Percentiles rank a stretch among this genome's conserved stretches.
These are phyloP conservation scores for Pleurotus pulmonarius DNA, from an alignment of 768 basidiomycete genomes.

Conservation along the genomic window DNA sequence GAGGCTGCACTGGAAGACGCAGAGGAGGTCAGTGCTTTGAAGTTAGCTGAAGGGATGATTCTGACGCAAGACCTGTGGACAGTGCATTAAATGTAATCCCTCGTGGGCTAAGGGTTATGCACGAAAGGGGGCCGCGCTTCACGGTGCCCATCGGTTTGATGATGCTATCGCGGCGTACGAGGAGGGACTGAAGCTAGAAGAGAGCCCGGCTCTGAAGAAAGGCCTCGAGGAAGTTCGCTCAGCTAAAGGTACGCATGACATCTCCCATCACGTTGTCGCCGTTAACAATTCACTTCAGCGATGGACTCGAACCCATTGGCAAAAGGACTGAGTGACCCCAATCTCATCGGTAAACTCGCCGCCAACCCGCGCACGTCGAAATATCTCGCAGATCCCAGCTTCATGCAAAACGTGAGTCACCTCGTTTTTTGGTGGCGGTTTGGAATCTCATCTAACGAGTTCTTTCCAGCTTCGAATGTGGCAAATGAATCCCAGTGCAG, in stretches of 20 bases:
- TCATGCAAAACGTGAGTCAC: conserved; percentile 44
- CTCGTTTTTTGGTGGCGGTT: neutral
- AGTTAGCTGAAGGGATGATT: neutral
- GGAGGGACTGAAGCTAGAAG: conserved; percentile 76
- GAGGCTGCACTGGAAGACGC: conserved; percentile 79
- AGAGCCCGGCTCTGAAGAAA: conserved; percentile 77
- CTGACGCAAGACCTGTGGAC: conserved; percentile 7
- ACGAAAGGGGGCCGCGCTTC: conserved; percentile 89
- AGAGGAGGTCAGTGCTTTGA: conserved; percentile 62
- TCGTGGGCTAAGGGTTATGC: conserved; percentile 89
- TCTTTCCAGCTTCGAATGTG: conserved; percentile 52
- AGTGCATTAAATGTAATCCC: conserved; percentile 80
- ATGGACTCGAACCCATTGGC: conserved; percentile 34
- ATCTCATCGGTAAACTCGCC: conserved; percentile 78
- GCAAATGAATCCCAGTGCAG: conserved; percentile 66
- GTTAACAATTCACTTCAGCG: neutral
- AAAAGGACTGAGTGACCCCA: conserved; percentile 82
- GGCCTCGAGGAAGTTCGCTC: conserved; percentile 87
- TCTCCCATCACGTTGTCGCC: neutral
- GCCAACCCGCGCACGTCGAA: conserved; percentile 82
- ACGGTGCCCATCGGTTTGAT: conserved; percentile 73
- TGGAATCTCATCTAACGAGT: neutral
- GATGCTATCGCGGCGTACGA: conserved; percentile 87
- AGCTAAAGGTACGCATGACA: conserved; percentile 61
- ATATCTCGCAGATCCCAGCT: conserved; percentile 78